Conservation (phyloP, 1,139 yeast genomes). For the Geotrichum reessii region DNA sequence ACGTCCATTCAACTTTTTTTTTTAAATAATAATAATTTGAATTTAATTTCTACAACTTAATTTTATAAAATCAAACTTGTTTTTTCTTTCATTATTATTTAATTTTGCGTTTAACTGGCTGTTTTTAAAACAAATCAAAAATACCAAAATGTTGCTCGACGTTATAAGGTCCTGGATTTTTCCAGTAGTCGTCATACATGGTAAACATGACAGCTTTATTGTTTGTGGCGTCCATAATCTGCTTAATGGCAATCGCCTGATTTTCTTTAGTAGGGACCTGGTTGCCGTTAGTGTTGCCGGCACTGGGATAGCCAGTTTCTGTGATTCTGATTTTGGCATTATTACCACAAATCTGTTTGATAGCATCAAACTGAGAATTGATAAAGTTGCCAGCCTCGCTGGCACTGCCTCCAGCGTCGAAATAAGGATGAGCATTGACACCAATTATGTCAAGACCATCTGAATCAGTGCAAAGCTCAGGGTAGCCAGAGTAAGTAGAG, state of each 20-base stretch:
- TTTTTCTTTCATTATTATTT: no score
- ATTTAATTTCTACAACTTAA: no score
- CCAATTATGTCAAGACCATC: conserved; percentile 70
- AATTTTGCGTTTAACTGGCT: no score
- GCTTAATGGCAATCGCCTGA: conserved; percentile 62
- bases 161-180: conserved; percentile 73
- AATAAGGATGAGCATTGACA: conserved; percentile 81
- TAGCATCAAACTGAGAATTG: conserved; percentile 51
- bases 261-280: conserved; percentile 67
- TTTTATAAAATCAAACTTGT: no score
- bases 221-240: conserved; percentile 49
- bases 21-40: no score
- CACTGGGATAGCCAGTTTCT: conserved; percentile 90
- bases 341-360: conserved; percentile 39
- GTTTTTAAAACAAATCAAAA: conserved; percentile 7
- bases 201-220: conserved; percentile 63
- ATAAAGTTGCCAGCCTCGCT: conserved; percentile 69
- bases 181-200: conserved; percentile 79
- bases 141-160: conserved; percentile 82
- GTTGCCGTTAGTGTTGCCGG: conserved; percentile 63
- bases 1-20: no score
- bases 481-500: conserved; percentile 54
- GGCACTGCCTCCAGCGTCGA: conserved; percentile 58
- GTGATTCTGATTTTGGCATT: conserved; percentile 47
- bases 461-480: conserved; percentile 58